These are phyloP conservation scores for Ananas comosus DNA, from an alignment of 176 grass and related monocot genomes.

Conservation along the genomic window DNA sequence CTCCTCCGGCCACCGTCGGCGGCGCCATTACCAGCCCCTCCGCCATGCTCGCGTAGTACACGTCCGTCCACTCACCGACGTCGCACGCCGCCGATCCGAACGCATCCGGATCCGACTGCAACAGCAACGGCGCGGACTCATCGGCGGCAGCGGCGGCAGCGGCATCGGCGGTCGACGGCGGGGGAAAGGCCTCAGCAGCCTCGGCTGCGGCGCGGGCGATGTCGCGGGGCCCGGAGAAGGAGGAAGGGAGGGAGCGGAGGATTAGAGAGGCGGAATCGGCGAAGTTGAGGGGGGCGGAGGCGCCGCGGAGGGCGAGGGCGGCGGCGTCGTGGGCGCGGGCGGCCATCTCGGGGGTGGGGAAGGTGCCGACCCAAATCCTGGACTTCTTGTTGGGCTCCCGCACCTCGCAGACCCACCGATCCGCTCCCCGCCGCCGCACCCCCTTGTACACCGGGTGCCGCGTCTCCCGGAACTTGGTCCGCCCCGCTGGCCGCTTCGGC, in stretches of 20 bases:
- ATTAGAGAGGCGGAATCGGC: constrained; percentile 33
- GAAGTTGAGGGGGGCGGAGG: constrained; percentile 37
- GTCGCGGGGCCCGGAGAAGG: neutral
- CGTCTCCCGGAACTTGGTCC: constrained; percentile 86
- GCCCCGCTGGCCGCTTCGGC: constrained; percentile 47
- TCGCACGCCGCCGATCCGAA: neutral
- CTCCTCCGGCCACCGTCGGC: neutral
- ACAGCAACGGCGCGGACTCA: neutral
- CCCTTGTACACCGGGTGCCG: constrained; percentile 78
- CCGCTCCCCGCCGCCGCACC: constrained; percentile 41
- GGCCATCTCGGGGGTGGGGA: constrained; percentile 23
- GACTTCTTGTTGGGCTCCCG: constrained; percentile 37
- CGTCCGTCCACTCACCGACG: constrained; percentile 23
- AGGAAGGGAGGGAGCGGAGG: constrained; percentile 15
- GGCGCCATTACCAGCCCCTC: constrained; percentile 44
- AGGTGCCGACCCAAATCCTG: constrained; percentile 30
- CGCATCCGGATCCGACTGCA: neutral
- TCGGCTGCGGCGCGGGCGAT: constrained; percentile 35
- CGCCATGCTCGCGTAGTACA: constrained; percentile 53
- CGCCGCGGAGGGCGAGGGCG: constrained; percentile 23
- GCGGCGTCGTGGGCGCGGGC: constrained; percentile 28
- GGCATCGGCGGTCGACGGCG: neutral
- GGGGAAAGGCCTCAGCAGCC: constrained; percentile 25
- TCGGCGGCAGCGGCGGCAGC: neutral
- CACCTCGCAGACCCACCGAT: constrained; percentile 72